Base-by-base conservation (phyloP, 257 asterid species). In the Nicotiana knightiana region DNA sequence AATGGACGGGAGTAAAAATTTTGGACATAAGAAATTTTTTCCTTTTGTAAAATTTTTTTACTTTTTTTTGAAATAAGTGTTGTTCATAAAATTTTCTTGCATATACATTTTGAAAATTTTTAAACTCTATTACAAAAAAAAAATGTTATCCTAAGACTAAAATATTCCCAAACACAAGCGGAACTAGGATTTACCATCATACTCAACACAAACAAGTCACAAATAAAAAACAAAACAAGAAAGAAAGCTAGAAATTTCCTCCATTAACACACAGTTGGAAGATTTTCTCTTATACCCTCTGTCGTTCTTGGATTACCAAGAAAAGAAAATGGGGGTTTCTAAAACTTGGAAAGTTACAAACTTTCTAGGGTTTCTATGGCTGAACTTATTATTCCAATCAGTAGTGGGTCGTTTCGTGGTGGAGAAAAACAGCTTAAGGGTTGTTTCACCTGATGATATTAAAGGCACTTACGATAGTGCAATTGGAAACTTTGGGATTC, bases 401-500 rank as follows among this genome's bases (percentile, higher is more conserved):
- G 96, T 83, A 66, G 48, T 85, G 86, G 92, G 95, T 81, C 91
- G 93, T 81, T 94, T 96, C 71, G 93, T 93, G 88, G 98, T 96
- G 83, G 98, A 96, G 88, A 93, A 93, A 90, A 96, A 96, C 90
- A 96, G 97, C 81, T 88, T 96, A 89, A 89, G 92, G 81, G 98
- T 96, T 73, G 84, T 90, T 37, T 94, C 98, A 35, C 98, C 98
- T 3, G 98, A 93, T 8, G 86, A 84, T 81, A 89, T 94, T 12
- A 94, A 90, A 87, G 98, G 98, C 21, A 92, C 86, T 65, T 90
- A 89, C 48, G 97, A 94, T 76, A 92, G 93, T 81, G 98, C 98
- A 26, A 96, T 96, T 83, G 98, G 97, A 2, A 96, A 96, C 87
- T 96, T 96, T 65, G 98, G 99, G 82, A 91, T 96, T 48, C 98